Percentiles rank a stretch among this genome's conserved stretches.
Evolutionary conservation across 495 filamentous ascomycete genomes (phyloP).

Genomic region (Corynascus novoguineensis): DNA sequence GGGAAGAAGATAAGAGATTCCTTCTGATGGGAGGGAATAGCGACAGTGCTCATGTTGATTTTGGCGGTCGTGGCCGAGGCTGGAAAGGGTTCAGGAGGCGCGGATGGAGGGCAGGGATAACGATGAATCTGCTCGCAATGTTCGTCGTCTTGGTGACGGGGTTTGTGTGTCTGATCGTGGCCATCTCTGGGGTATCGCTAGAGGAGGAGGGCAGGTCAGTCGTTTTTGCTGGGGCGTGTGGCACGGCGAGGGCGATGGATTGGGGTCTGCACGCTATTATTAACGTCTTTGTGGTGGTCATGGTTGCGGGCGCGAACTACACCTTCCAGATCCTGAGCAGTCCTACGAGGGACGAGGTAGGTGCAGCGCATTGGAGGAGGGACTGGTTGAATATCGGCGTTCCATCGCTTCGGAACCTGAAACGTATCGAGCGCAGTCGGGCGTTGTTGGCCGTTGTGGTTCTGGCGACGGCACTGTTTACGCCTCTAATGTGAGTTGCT

Average conservation of each 20-base stretch:
- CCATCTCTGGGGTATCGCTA: constrained; percentile 28
- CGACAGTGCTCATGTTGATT: constrained; percentile 18
- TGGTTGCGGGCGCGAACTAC: constrained; percentile 44
- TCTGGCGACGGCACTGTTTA: constrained; percentile 32
- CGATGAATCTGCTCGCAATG: constrained; percentile 32
- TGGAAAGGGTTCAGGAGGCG: constrained; percentile 29
- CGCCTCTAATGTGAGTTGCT: constrained; percentile 42
- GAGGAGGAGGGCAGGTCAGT: constrained; percentile 27
- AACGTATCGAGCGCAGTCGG: constrained; percentile 34
- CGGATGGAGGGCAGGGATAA: constrained; percentile 39
- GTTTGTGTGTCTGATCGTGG: constrained; percentile 36
- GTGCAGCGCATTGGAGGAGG: constrained; percentile 39
- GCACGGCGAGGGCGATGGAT: constrained; percentile 28
- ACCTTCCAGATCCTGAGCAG: constrained; percentile 48
- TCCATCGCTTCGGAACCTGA: constrained; percentile 46
- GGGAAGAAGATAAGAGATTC: constrained; percentile 20
- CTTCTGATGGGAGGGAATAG: neutral
- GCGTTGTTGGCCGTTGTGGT: constrained; percentile 35
- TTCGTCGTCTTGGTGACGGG: constrained; percentile 36
- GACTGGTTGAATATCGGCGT: constrained; percentile 53
- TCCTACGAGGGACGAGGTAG: constrained; percentile 48
- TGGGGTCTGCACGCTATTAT: constrained; percentile 35
- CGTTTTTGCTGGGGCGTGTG: constrained; percentile 34
- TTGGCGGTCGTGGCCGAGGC: constrained; percentile 18
- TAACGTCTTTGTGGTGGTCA: constrained; percentile 32